A percentile compares a stretch with the other conserved stretches of the same genome.
phyloP scores from a whole-genome alignment of 805 yeast species.

The Phaffomyces thermotolerans region DNA sequence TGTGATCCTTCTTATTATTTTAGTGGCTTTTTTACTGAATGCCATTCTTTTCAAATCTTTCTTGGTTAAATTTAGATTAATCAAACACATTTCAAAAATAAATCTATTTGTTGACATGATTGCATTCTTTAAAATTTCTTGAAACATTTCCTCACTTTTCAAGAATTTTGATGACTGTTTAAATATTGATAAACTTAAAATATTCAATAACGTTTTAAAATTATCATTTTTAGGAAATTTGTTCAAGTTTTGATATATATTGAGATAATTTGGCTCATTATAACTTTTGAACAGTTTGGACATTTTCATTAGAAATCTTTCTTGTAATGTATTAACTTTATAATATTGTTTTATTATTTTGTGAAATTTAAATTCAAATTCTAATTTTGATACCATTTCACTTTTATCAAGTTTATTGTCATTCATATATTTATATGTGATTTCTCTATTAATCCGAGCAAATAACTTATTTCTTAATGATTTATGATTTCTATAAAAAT shows the following conservation, averaged over 20 bases:
- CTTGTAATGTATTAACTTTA: not conserved
- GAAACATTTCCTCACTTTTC: conserved; percentile 4
- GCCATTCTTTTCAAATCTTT: conserved; percentile 1
- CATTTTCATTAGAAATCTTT: conserved; percentile 3
- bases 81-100: conserved; percentile 5
- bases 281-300: not conserved
- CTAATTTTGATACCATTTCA: not conserved
- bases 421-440: conserved; percentile 1
- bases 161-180: conserved; percentile 2
- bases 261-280: not conserved
- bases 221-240: conserved; percentile 2
- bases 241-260: conserved; percentile 3
- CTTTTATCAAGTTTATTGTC: not conserved
- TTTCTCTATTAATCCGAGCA: not conserved
- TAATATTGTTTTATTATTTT: not conserved
- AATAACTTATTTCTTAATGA: conserved; percentile 3
- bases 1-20: conserved; percentile 1
- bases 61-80: conserved; percentile 2
- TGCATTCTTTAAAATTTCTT: conserved; percentile 4
- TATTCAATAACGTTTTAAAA: conserved; percentile 4
- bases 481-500: conserved; percentile 1
- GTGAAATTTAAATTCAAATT: conserved; percentile 1
- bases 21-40: conserved; percentile 1
- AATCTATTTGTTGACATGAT: conserved; percentile 2
- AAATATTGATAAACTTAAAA: conserved; percentile 3